Conservation (phyloP, 2,329 filamentous ascomycete species). For the Talaromyces sp. region DNA sequence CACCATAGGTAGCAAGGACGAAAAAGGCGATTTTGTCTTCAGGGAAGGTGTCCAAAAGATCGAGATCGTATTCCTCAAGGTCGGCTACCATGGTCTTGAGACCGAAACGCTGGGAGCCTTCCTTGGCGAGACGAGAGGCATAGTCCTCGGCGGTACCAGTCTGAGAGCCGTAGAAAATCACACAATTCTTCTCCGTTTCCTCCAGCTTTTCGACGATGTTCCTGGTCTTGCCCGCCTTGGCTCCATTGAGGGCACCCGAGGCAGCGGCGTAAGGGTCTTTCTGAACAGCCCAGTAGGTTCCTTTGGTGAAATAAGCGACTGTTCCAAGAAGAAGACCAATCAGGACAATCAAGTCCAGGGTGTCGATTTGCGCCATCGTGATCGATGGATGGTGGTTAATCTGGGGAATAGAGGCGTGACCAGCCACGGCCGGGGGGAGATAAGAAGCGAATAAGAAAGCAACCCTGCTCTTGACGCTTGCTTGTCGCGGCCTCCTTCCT, state of each 20-base stretch:
- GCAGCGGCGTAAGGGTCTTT: constrained; percentile 86
- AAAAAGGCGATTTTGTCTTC: constrained; percentile 92
- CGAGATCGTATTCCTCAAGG: constrained; percentile 95
- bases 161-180: constrained; percentile 98
- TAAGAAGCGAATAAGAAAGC: neutral
- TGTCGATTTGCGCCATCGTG: constrained; percentile 91
- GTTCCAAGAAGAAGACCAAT: constrained; percentile 79
- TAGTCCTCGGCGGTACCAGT: constrained; percentile 98
- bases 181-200: constrained; percentile 91
- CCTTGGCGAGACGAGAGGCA: constrained; percentile 90
- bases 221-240: constrained; percentile 77
- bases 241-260: constrained; percentile 62
- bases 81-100: constrained; percentile 98
- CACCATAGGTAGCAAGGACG: constrained; percentile 93
- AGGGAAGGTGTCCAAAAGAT: constrained; percentile 84
- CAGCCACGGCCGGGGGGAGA: neutral
- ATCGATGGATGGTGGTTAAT: constrained; percentile 3
- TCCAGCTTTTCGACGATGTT: constrained; percentile 96
- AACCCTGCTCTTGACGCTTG: neutral
- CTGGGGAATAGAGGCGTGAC: constrained; percentile 3
- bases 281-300: constrained; percentile 81
- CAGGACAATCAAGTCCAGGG: constrained; percentile 90
- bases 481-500: neutral
- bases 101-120: constrained; percentile 92
- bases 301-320: constrained; percentile 95